Conservation (phyloP, 345 rosid genomes). For the Murraya koenigii region DNA sequence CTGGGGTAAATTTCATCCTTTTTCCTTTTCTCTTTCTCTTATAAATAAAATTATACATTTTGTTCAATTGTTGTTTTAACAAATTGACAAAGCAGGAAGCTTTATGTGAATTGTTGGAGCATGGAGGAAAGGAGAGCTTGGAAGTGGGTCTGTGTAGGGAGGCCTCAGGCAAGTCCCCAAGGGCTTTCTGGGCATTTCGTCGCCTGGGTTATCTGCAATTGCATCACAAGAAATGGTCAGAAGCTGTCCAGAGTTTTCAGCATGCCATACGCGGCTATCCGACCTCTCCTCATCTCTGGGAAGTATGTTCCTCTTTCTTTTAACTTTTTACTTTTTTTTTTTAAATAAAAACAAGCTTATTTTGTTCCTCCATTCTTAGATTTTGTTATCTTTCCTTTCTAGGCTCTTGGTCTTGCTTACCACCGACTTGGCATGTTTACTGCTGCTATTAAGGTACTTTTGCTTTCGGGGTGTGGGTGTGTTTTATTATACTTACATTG, state of each 20-base stretch:
- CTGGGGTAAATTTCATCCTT: slow-evolving; percentile 41
- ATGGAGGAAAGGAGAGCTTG: slow-evolving; percentile 65
- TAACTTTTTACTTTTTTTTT: neutral
- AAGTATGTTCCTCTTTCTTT: slow-evolving; percentile 44
- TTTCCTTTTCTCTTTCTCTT: neutral
- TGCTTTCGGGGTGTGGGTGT: neutral
- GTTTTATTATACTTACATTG: neutral
- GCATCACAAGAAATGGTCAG: slow-evolving; percentile 74
- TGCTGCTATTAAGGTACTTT: slow-evolving; percentile 85
- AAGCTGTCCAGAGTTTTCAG: slow-evolving; percentile 87
- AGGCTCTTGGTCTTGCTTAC: slow-evolving; percentile 96
- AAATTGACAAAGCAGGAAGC: slow-evolving; percentile 45
- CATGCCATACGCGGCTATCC: slow-evolving; percentile 95
- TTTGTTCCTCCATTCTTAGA: slow-evolving; percentile 8
- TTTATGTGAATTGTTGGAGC: slow-evolving; percentile 73
- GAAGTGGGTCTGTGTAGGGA: slow-evolving; percentile 70
- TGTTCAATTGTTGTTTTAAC: neutral
- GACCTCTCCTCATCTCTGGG: slow-evolving; percentile 78
- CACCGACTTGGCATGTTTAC: slow-evolving; percentile 92
- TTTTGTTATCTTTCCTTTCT: slow-evolving; percentile 7
- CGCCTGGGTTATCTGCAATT: slow-evolving; percentile 83
- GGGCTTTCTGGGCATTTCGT: slow-evolving; percentile 94
- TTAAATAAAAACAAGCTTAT: neutral
- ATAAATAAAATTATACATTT: neutral
- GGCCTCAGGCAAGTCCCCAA: slow-evolving; percentile 76